Evolutionary conservation across 2,329 filamentous ascomycete species (phyloP), one percentile per base, ranked within the genome.

Genomic region (Cladosporium cucumerinum): DNA sequence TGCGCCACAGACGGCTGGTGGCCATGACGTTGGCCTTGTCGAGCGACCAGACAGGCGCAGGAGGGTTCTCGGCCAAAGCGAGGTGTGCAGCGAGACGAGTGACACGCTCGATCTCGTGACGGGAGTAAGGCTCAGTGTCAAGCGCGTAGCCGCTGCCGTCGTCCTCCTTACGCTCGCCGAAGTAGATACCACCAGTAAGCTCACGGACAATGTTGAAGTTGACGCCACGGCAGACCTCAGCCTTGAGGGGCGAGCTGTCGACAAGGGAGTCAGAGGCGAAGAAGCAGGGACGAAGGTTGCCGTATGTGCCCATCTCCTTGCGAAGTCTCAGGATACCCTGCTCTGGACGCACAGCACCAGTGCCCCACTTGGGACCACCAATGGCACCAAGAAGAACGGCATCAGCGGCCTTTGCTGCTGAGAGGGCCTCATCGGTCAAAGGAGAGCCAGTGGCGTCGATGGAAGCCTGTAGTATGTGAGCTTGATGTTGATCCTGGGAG

Each of bases 21-120:
- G 94, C 94, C 69, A 98, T 85, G 59, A 98, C 94, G 75, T 98
- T 98, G 64, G 94, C 95, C 87, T 98, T 98, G 80, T 98, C 95
- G 74, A 97, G 81, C 75, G 87, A 92, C 89, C 87, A 92, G 55
- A 97, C 92, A 63, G 89, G 89, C 43, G 89, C 83, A 11, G 63
- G 57, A 23, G 63, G 63, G 58, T 60, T 39, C 71, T 89, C 86
- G 58, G 89, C 88, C 61, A 93, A 83, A 3, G 94, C 94, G 28
- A 98, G 83, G 79, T 89, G 87, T 6, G 87, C 94, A 2, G 89
- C 93, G 49, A 97, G 84, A 46, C 93, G 85, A 11, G 90, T 91
- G 71, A 98, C 88, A 60, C 94, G 89, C 85, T 96, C 92, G 68
- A 98, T 89, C 83, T 98, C 95, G 61, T 84, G 77, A 48, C 90